Percentiles rank a stretch among this genome's conserved stretches.
phyloP scores from a whole-genome alignment of 2,329 filamentous ascomycete species.

The Macrophomina phaseolina region DNA sequence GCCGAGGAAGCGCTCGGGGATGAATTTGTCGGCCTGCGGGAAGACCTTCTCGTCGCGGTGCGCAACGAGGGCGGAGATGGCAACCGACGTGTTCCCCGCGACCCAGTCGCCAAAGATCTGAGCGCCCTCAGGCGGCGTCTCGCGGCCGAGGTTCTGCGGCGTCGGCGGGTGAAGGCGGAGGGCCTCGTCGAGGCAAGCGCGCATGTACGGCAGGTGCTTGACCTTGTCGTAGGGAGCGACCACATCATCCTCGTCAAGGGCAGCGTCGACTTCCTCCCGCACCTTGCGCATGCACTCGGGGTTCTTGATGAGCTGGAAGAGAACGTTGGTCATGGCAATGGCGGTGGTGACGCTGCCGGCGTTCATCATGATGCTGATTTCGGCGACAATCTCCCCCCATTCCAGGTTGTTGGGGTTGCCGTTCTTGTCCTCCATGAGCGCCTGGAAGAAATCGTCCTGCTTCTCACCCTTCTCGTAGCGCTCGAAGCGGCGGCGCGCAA shows the following conservation, averaged over 20 bases:
- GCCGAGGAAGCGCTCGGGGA: constrained; percentile 56
- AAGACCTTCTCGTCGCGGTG: constrained; percentile 59
- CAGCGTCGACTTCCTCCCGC: constrained; percentile 32
- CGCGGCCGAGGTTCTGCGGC: constrained; percentile 36
- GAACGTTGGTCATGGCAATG: constrained; percentile 38
- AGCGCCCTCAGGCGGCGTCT: constrained; percentile 32
- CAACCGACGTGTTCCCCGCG: constrained; percentile 45
- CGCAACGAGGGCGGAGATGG: constrained; percentile 46
- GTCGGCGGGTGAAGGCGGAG: constrained; percentile 33
- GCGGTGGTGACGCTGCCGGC: constrained; percentile 47
- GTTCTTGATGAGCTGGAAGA: constrained; percentile 48
- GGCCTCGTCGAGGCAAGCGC: constrained; percentile 42
- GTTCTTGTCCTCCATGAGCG: constrained; percentile 24
- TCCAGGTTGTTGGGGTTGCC: constrained; percentile 9
- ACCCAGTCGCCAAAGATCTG: constrained; percentile 35
- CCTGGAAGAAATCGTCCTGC: constrained; percentile 25
- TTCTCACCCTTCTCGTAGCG: constrained; percentile 45
- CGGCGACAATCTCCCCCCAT: constrained; percentile 18
- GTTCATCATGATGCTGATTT: constrained; percentile 29
- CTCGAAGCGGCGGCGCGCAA: constrained; percentile 51
- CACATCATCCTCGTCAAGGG: constrained; percentile 20
- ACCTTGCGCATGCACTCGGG: constrained; percentile 35
- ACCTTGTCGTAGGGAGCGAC: constrained; percentile 33
- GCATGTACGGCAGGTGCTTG: constrained; percentile 35
- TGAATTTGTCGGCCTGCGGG: constrained; percentile 52